Evolutionary conservation across 2,329 filamentous ascomycete species (phyloP).

Genomic region (Lasiodiplodia sp.): DNA sequence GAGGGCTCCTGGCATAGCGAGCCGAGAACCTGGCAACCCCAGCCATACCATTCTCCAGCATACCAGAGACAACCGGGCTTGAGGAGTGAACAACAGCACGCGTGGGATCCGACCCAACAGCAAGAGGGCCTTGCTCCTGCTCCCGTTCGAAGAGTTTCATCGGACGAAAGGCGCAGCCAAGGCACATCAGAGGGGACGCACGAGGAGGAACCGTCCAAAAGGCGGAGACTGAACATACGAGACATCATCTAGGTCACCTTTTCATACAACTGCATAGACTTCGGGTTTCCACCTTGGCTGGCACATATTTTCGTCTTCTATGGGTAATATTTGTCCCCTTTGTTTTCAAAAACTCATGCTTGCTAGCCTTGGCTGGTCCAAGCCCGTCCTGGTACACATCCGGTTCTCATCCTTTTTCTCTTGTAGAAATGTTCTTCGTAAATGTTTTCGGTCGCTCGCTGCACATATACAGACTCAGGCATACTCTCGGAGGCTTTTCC

Average conservation of each 20-base stretch:
- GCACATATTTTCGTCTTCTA: constrained; percentile 1
- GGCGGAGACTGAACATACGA: constrained; percentile 32
- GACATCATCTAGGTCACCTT: constrained; percentile 24
- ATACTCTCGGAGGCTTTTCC: neutral
- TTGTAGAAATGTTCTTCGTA: constrained; percentile 15
- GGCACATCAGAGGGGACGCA: constrained; percentile 5
- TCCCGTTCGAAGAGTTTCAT: constrained; percentile 7
- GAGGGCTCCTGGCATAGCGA: constrained; percentile 15
- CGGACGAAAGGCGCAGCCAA: constrained; percentile 15
- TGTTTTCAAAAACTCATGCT: neutral
- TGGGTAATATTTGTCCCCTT: neutral
- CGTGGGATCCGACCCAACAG: neutral
- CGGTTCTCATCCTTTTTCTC: neutral
- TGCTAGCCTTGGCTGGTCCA: constrained; percentile 17
- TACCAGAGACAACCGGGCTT: neutral
- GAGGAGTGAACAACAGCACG: constrained; percentile 3
- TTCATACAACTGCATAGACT: constrained; percentile 1
- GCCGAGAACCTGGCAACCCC: constrained; percentile 11
- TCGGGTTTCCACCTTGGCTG: constrained; percentile 2
- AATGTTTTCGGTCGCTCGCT: neutral
- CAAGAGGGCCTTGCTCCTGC: neutral
- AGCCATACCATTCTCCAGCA: neutral
- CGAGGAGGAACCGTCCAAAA: constrained; percentile 30
- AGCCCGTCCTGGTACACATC: neutral
- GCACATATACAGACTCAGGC: constrained; percentile 12